Percentiles rank a stretch among this genome's conserved stretches.
These are phyloP conservation scores for Alternaria triticimaculans DNA, from an alignment of 2,329 filamentous ascomycete species.

Conservation along the genomic window DNA sequence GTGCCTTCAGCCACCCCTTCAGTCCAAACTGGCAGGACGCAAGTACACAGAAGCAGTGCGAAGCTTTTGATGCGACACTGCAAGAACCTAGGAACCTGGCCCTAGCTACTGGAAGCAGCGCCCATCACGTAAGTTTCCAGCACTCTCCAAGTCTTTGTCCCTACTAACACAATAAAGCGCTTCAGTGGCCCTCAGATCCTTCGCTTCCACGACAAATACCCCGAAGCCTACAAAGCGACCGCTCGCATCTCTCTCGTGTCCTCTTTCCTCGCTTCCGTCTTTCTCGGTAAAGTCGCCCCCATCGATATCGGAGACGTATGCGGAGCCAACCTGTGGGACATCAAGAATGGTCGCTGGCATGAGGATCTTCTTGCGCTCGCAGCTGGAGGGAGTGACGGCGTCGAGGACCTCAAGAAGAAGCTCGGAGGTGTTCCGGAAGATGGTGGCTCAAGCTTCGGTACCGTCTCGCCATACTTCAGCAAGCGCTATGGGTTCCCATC, in stretches of 20 bases:
- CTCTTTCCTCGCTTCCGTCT: slow-evolving; percentile 89
- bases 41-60: slow-evolving; percentile 90
- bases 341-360: slow-evolving; percentile 75
- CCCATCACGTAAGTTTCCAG: slow-evolving; percentile 78
- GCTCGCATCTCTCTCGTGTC: slow-evolving; percentile 91
- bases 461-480: slow-evolving; percentile 79
- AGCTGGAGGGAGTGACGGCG: slow-evolving; percentile 65
- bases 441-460: slow-evolving; percentile 79
- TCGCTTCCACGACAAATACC: slow-evolving; percentile 79
- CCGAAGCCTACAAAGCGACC: slow-evolving; percentile 80
- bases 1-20: slow-evolving; percentile 80
- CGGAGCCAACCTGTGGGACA: slow-evolving; percentile 97
- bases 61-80: slow-evolving; percentile 79
- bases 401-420: slow-evolving; percentile 73
- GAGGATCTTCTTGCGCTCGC: slow-evolving; percentile 76
- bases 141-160: neutral
- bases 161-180: slow-evolving; percentile 61
- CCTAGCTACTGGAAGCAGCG: slow-evolving; percentile 83
- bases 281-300: slow-evolving; percentile 83
- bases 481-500: slow-evolving; percentile 76
- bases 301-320: slow-evolving; percentile 95
- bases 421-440: slow-evolving; percentile 81
- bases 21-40: slow-evolving; percentile 99
- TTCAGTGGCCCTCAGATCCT: slow-evolving; percentile 98
- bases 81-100: slow-evolving; percentile 74